Evolutionary conservation across 2,329 filamentous ascomycete species (phyloP).

Genomic region (Penicillium polonicum): DNA sequence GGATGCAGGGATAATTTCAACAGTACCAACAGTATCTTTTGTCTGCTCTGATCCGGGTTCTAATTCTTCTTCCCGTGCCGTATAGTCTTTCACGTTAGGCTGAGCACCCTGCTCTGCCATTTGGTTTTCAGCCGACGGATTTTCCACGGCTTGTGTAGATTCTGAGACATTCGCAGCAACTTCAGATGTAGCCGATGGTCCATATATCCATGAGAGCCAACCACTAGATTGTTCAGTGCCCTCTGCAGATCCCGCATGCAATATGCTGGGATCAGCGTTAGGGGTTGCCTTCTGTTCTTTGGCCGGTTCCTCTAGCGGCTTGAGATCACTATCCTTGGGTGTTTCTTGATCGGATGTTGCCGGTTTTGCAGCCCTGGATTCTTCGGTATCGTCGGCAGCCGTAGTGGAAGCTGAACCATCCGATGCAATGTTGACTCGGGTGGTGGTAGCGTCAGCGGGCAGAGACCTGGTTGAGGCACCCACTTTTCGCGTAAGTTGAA

Average conservation of each 20-base stretch:
- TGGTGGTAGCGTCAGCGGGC: slow-evolving; percentile 47
- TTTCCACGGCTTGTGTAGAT: slow-evolving; percentile 15
- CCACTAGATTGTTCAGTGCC: slow-evolving; percentile 25
- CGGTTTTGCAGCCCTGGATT: slow-evolving; percentile 12
- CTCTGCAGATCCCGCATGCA: slow-evolving; percentile 14
- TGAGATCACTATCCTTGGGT: slow-evolving; percentile 10
- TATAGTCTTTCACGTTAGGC: slow-evolving; percentile 6
- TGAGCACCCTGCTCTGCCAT: slow-evolving; percentile 12
- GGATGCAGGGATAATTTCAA: slow-evolving; percentile 16
- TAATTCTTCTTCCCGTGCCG: slow-evolving; percentile 16
- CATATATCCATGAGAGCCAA: slow-evolving; percentile 44
- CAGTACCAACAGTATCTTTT: slow-evolving; percentile 2
- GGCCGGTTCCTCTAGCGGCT: slow-evolving; percentile 17
- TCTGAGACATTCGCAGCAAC: slow-evolving; percentile 9
- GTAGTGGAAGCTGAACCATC: slow-evolving; percentile 38
- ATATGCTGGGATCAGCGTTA: slow-evolving; percentile 14
- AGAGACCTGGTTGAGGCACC: slow-evolving; percentile 45
- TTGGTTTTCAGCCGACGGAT: slow-evolving; percentile 10
- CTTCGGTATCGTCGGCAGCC: slow-evolving; percentile 21
- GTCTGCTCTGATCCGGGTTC: slow-evolving; percentile 7
- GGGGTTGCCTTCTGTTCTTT: slow-evolving; percentile 19
- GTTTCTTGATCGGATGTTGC: slow-evolving; percentile 22
- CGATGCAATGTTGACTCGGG: slow-evolving; percentile 47
- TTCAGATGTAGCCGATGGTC: slow-evolving; percentile 18
- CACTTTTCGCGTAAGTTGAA: slow-evolving; percentile 45